Percentiles rank a stretch among this genome's conserved stretches.
phyloP scores from a whole-genome alignment of 495 filamentous ascomycete species.

The Trichoderma asperelloides region DNA sequence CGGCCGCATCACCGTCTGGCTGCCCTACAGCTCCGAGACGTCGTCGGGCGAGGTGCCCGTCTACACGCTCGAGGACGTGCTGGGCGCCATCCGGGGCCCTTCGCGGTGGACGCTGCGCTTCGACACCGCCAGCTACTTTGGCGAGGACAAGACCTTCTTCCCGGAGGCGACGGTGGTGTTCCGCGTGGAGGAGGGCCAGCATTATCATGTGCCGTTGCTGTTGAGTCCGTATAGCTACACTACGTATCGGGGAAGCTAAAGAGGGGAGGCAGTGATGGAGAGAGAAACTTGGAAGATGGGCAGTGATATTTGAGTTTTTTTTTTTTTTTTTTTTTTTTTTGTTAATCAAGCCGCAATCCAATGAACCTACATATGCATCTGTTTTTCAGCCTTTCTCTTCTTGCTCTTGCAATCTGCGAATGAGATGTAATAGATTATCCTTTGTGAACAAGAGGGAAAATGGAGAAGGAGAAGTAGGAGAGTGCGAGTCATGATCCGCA shows the following conservation, averaged over 20 bases:
- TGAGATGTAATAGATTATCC: too few relatives aligned
- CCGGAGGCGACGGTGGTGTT: constrained; percentile 87
- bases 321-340: too few relatives aligned
- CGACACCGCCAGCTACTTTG: constrained; percentile 70
- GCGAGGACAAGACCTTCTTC: constrained; percentile 73
- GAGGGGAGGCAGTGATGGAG: not conserved
- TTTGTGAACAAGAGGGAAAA: too few relatives aligned
- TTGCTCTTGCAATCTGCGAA: too few relatives aligned
- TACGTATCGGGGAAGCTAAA: constrained; percentile 73
- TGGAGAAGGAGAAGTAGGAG: too few relatives aligned
- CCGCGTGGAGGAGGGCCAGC: constrained; percentile 59
- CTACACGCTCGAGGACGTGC: constrained; percentile 42
- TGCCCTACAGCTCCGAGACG: constrained; percentile 37
- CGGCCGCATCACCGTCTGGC: constrained; percentile 78
- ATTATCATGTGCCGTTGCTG: constrained; percentile 90
- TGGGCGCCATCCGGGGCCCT: constrained; percentile 26
- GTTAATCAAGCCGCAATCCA: too few relatives aligned
- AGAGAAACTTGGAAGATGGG: not conserved
- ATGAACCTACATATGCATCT: too few relatives aligned
- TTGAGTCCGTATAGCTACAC: constrained; percentile 87
- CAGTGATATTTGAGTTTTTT: not conserved
- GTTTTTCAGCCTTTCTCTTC: too few relatives aligned
- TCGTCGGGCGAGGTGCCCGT: constrained; percentile 39
- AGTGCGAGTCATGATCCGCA: not conserved
- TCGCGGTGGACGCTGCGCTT: constrained; percentile 64